These are phyloP conservation scores for Pholiota adiposa DNA, from an alignment of 1,284 basidiomycete genomes.

Conservation along the genomic window DNA sequence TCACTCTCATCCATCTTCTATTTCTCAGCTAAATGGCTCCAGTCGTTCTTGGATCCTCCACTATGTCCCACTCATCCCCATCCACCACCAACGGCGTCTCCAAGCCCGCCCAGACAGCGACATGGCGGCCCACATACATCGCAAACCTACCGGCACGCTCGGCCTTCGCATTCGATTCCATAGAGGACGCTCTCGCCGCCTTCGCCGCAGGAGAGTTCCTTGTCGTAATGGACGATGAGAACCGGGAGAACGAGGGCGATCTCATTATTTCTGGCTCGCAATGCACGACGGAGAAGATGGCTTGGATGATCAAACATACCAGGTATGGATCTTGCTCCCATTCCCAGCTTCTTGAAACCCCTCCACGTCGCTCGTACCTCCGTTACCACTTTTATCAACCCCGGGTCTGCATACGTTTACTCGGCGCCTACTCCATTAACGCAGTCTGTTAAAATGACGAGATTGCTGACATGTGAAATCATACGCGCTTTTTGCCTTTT, in stretches of 20 bases:
- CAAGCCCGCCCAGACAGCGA: constrained; percentile 24
- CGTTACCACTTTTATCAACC: not conserved
- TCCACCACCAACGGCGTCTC: constrained; percentile 21
- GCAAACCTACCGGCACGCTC: constrained; percentile 33
- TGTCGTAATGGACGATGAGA: constrained; percentile 95
- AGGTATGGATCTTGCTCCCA: constrained; percentile 59
- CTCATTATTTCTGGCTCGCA: constrained; percentile 84
- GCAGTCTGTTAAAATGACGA: constrained; percentile 5
- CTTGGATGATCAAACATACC: constrained; percentile 97
- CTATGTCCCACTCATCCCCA: constrained; percentile 14
- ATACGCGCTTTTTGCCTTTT: constrained; percentile 3
- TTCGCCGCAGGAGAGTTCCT: constrained; percentile 88
- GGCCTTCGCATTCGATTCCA: constrained; percentile 63
- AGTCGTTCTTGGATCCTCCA: constrained; percentile 25
- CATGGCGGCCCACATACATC: constrained; percentile 38
- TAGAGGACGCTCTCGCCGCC: constrained; percentile 82
- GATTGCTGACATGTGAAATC: constrained; percentile 30
- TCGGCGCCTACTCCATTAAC: constrained; percentile 14
- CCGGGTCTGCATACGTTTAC: constrained; percentile 6
- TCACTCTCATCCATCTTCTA: constrained; percentile 13
- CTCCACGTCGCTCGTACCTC: constrained; percentile 5
- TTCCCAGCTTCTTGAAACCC: not conserved
- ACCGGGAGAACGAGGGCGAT: constrained; percentile 94
- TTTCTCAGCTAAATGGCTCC: too few species aligned
- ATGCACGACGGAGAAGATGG: constrained; percentile 96